Conservation (phyloP, 805 yeast species). For the Candida suzukii region DNA sequence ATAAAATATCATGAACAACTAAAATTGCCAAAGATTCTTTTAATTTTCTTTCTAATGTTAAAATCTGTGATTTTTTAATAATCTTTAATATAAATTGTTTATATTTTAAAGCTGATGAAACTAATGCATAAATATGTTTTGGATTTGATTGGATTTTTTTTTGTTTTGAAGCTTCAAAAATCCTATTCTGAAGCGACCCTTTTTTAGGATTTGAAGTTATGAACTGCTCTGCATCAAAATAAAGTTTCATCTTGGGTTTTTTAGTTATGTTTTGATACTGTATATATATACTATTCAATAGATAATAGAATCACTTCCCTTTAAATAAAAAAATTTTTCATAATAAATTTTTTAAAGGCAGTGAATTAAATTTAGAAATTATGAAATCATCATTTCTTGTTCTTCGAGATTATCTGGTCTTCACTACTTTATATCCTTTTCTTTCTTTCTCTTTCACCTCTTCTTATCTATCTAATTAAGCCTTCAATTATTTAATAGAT, state of each 20-base stretch:
- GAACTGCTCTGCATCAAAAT: conserved; percentile 36
- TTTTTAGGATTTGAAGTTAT: conserved; percentile 30
- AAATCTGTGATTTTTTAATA: conserved; percentile 61
- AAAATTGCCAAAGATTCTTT: conserved; percentile 51
- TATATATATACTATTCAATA: not conserved
- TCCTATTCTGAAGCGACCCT: conserved; percentile 49
- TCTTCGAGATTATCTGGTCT: too few species aligned
- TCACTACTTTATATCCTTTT: too few species aligned
- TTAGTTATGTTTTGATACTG: not conserved
- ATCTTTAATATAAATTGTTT: conserved; percentile 56
- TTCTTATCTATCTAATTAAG: too few species aligned
- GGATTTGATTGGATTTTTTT: conserved; percentile 58
- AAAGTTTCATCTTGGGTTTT: conserved; percentile 25
- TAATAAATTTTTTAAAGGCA: too few species aligned
- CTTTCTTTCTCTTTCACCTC: too few species aligned
- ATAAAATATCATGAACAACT: conserved; percentile 73
- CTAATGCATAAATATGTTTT: conserved; percentile 80
- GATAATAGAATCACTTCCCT: too few species aligned
- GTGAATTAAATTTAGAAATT: too few species aligned
- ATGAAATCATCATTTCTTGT: too few species aligned
- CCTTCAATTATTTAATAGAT: too few species aligned
- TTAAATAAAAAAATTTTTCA: too few species aligned
- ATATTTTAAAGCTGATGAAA: conserved; percentile 68
- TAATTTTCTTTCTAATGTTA: conserved; percentile 43
- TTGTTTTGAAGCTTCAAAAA: conserved; percentile 41